phyloP scores from a whole-genome alignment of 495 filamentous ascomycete genomes.

The Hypoxylon lienhwacheense region DNA sequence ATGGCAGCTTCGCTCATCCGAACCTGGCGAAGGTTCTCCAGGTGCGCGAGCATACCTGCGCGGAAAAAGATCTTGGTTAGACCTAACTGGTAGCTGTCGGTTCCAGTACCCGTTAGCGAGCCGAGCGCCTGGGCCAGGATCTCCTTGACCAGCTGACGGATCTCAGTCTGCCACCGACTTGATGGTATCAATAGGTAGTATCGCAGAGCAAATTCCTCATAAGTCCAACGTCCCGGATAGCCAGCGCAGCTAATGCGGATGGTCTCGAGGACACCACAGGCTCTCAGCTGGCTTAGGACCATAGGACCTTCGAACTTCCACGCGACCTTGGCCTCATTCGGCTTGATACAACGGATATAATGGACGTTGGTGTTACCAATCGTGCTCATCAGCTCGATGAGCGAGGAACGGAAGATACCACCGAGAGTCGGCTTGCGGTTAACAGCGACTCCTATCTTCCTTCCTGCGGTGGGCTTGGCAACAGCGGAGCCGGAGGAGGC shows the following conservation, averaged over 20 bases:
- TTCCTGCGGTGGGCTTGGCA: slow-evolving; percentile 70
- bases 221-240: slow-evolving; percentile 98
- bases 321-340: slow-evolving; percentile 93
- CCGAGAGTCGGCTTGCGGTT: slow-evolving; percentile 96
- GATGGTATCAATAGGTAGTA: slow-evolving; percentile 99
- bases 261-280: slow-evolving; percentile 98
- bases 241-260: slow-evolving; percentile 97
- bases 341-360: slow-evolving; percentile 99
- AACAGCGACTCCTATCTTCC: slow-evolving; percentile 85
- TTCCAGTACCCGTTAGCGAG: slow-evolving; percentile 68
- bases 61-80: slow-evolving; percentile 99
- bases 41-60: slow-evolving; percentile 95
- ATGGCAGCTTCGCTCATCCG: slow-evolving; percentile 92
- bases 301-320: slow-evolving; percentile 99
- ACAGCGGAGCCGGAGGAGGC: slow-evolving; percentile 66
- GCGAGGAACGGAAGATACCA: slow-evolving; percentile 96
- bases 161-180: slow-evolving; percentile 86
- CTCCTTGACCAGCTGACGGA: slow-evolving; percentile 86
- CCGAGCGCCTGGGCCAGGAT: slow-evolving; percentile 92
- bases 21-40: slow-evolving; percentile 89
- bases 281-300: slow-evolving; percentile 95
- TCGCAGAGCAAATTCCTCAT: slow-evolving; percentile 95
- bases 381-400: slow-evolving; percentile 97
- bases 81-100: slow-evolving; percentile 95
- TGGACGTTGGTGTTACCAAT: slow-evolving; percentile 98